These are phyloP conservation scores for Cronartium quercuum DNA, from an alignment of 1,284 basidiomycete genomes.

Conservation along the genomic window DNA sequence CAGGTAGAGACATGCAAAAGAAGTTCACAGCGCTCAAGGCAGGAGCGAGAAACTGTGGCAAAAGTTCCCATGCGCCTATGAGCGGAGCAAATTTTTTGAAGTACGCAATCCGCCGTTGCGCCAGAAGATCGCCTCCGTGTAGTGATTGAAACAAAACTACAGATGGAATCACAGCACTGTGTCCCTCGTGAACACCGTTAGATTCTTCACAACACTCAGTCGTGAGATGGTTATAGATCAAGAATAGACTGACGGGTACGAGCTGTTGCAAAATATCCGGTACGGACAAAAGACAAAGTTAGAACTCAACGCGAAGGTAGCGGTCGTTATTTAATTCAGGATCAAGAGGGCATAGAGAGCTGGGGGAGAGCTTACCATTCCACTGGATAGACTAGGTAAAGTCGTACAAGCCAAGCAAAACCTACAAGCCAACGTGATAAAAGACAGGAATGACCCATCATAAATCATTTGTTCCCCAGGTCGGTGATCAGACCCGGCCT, in stretches of 20 bases:
- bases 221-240: background rate
- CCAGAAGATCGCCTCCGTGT: slow-evolving; percentile 30
- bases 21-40: slow-evolving; percentile 36
- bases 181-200: background rate
- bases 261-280: background rate
- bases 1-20: slow-evolving; percentile 35
- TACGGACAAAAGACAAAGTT: too few species aligned
- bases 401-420: slow-evolving; percentile 34
- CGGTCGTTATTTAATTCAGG: background rate
- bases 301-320: too few species aligned
- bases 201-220: background rate
- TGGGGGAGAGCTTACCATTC: slow-evolving; percentile 21
- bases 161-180: slow-evolving; percentile 35
- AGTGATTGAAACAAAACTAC: slow-evolving; percentile 38
- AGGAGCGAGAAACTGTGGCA: slow-evolving; percentile 37
- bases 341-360: background rate
- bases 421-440: background rate
- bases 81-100: slow-evolving; percentile 33
- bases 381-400: slow-evolving; percentile 21
- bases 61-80: slow-evolving; percentile 35
- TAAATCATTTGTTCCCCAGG: background rate
- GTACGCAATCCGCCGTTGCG: slow-evolving; percentile 22
- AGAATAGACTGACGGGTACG: background rate
- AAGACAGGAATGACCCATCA: background rate
- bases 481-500: too few species aligned